Conservation (phyloP, 768 basidiomycete genomes). For the Tylopilus rubrobrunneus region DNA sequence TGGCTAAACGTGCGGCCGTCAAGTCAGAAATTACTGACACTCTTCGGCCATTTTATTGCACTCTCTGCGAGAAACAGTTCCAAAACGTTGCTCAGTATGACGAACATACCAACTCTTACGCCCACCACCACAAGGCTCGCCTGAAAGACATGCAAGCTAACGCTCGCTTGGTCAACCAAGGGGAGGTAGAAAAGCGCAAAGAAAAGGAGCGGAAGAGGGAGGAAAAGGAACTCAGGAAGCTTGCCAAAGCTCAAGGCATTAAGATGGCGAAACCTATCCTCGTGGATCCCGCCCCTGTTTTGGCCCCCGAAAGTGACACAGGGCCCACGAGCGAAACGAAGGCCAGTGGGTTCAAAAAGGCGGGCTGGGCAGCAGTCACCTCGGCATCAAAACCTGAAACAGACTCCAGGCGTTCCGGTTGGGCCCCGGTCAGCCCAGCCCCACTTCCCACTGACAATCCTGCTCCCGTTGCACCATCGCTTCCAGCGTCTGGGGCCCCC, state of each 20-base stretch:
- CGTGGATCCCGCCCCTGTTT: slow-evolving; percentile 14
- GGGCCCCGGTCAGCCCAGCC: slow-evolving; percentile 12
- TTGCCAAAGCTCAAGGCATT: slow-evolving; percentile 79
- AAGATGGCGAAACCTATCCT: slow-evolving; percentile 45
- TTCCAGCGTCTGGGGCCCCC: slow-evolving; percentile 32
- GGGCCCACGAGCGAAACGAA: slow-evolving; percentile 14
- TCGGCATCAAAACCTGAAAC: slow-evolving; percentile 10
- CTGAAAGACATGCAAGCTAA: slow-evolving; percentile 79
- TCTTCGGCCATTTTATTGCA: slow-evolving; percentile 74
- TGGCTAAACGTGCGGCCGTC: slow-evolving; percentile 62
- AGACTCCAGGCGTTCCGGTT: slow-evolving; percentile 11
- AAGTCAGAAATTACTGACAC: slow-evolving; percentile 65
- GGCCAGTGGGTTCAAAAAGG: slow-evolving; percentile 37
- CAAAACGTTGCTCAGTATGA: slow-evolving; percentile 83
- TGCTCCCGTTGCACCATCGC: slow-evolving; percentile 15
- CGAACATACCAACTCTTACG: slow-evolving; percentile 87
- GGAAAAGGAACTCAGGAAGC: slow-evolving; percentile 80
- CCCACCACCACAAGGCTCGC: slow-evolving; percentile 82
- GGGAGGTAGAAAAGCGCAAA: slow-evolving; percentile 69
- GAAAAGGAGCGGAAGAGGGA: slow-evolving; percentile 85
- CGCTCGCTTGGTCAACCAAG: slow-evolving; percentile 59
- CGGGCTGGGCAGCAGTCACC: slow-evolving; percentile 47
- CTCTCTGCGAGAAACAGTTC: slow-evolving; percentile 84
- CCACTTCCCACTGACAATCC: slow-evolving; percentile 11
- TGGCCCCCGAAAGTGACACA: slow-evolving; percentile 17